Conservation (phyloP, 2,329 filamentous ascomycete genomes). For the Stachybotrys echinatus region DNA sequence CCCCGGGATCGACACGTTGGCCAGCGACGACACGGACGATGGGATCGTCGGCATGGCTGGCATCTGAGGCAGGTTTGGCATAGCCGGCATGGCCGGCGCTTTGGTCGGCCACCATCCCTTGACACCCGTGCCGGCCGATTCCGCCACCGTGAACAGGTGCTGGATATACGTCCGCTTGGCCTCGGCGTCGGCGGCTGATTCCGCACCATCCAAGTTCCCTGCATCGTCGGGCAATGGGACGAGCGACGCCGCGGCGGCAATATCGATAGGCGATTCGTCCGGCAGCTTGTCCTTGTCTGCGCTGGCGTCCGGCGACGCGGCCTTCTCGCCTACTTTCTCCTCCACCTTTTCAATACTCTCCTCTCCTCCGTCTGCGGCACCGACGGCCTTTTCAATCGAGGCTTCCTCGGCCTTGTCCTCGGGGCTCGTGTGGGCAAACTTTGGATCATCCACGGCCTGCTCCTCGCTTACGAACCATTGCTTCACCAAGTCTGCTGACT, state of each 20-base stretch:
- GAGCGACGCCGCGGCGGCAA: conserved; percentile 45
- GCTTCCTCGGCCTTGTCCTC: conserved; percentile 26
- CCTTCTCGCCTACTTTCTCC: conserved; percentile 10
- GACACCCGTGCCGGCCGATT: conserved; percentile 40
- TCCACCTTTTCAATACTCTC: conserved; percentile 14
- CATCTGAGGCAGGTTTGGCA: conserved; percentile 25
- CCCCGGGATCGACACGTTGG: conserved; percentile 23
- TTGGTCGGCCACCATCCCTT: conserved; percentile 40
- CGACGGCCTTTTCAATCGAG: conserved; percentile 22
- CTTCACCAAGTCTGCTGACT: conserved; percentile 51
- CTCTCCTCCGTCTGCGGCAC: conserved; percentile 6
- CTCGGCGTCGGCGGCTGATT: conserved; percentile 23
- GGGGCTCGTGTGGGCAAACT: conserved; percentile 33
- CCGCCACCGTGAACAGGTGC: conserved; percentile 43
- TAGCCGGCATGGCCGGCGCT: conserved; percentile 26
- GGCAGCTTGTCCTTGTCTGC: conserved; percentile 14
- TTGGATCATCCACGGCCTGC: conserved; percentile 38
- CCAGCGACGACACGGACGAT: conserved; percentile 19
- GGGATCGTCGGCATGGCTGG: conserved; percentile 23
- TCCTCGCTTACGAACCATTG: conserved; percentile 49
- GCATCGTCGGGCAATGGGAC: conserved; percentile 41
- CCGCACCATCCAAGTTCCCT: conserved; percentile 20
- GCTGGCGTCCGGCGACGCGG: conserved; percentile 6
- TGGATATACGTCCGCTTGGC: conserved; percentile 39
- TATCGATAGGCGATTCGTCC: conserved; percentile 44